These are phyloP conservation scores for Aspergillus quadricinctus DNA, from an alignment of 2,329 filamentous ascomycete genomes.

Conservation along the genomic window DNA sequence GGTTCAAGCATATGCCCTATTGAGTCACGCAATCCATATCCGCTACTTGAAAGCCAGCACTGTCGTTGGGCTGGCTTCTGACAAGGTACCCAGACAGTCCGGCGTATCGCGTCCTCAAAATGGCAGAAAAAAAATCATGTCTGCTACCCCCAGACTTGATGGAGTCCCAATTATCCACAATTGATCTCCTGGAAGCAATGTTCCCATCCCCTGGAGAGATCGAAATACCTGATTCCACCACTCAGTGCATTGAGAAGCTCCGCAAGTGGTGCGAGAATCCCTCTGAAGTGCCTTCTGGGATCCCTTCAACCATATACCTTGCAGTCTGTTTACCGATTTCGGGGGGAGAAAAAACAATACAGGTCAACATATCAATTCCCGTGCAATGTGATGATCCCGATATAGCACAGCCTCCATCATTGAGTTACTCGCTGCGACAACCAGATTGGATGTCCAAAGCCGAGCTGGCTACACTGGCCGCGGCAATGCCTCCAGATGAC, in stretches of 20 bases:
- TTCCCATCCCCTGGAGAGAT: slow-evolving; percentile 41
- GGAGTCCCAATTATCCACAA: slow-evolving; percentile 46
- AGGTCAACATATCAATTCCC: slow-evolving; percentile 28
- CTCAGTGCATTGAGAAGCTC: slow-evolving; percentile 22
- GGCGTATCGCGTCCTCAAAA: neutral
- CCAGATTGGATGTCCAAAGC: slow-evolving; percentile 52
- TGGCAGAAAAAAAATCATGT: slow-evolving; percentile 9
- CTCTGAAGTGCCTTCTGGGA: slow-evolving; percentile 4
- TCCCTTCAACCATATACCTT: slow-evolving; percentile 21
- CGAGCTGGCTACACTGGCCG: slow-evolving; percentile 37
- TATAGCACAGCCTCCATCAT: slow-evolving; percentile 19
- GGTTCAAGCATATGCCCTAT: neutral
- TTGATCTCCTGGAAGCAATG: slow-evolving; percentile 53
- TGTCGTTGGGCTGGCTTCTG: no score
- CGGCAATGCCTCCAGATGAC: slow-evolving; percentile 42
- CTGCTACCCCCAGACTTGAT: slow-evolving; percentile 43
- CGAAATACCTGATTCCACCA: slow-evolving; percentile 37
- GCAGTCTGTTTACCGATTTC: slow-evolving; percentile 22
- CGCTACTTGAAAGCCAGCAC: neutral
- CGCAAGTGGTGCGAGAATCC: slow-evolving; percentile 25
- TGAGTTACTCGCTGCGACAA: slow-evolving; percentile 41
- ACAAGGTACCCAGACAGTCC: neutral
- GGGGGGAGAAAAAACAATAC: slow-evolving; percentile 20
- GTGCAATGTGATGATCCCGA: slow-evolving; percentile 13
- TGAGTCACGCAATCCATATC: neutral